These are phyloP conservation scores for Rauvolfia tetraphylla DNA, from an alignment of 257 asterid genomes.

Conservation along the genomic window DNA sequence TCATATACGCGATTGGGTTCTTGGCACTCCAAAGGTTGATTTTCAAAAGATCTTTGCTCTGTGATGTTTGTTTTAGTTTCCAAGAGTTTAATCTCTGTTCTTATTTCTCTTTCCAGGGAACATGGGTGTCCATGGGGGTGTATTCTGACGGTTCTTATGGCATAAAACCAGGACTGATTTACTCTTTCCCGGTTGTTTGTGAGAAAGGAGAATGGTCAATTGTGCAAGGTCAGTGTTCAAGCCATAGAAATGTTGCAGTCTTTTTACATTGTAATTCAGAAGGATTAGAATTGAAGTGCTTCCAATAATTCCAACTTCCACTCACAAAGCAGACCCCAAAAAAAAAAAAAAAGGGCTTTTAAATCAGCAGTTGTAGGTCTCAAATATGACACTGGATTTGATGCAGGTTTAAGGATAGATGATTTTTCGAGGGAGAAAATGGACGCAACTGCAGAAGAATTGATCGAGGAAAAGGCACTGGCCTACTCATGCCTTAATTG, in stretches of 20 bases:
- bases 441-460: slow-evolving; percentile 61
- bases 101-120: slow-evolving; percentile 39
- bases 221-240: slow-evolving; percentile 51
- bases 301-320: background rate
- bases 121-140: slow-evolving; percentile 91
- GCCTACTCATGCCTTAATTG: slow-evolving; percentile 61
- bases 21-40: slow-evolving; percentile 78
- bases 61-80: background rate
- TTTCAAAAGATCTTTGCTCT: too few relatives aligned
- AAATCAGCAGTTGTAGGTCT: background rate
- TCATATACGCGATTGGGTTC: slow-evolving; percentile 77
- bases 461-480: slow-evolving; percentile 61
- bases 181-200: slow-evolving; percentile 82
- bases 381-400: background rate
- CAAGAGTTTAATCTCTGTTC: too few relatives aligned
- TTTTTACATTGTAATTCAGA: background rate
- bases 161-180: slow-evolving; percentile 57
- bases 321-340: too few relatives aligned
- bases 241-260: background rate
- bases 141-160: slow-evolving; percentile 86
- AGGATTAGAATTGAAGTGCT: background rate
- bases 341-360: too few relatives aligned
- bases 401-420: slow-evolving; percentile 58
- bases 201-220: slow-evolving; percentile 83
- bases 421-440: slow-evolving; percentile 70